Evolutionary conservation across 1,284 basidiomycete species (phyloP).

Genomic region (Inonotus obliquus): DNA sequence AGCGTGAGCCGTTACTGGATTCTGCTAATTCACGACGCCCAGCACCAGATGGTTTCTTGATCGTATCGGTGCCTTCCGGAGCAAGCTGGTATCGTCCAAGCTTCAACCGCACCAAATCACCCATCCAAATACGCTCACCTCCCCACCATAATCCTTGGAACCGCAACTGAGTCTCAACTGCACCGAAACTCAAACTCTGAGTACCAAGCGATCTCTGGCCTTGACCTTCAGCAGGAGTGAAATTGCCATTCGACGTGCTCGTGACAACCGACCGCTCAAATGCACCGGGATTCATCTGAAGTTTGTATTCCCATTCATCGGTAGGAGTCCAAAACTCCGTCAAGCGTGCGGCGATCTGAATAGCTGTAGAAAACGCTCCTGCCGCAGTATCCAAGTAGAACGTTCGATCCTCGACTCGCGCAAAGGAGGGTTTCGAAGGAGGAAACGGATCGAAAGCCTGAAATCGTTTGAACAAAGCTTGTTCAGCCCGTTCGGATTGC

Average conservation of each 20-base stretch:
- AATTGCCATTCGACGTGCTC: slow-evolving; percentile 23
- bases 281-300: slow-evolving; percentile 22
- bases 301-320: slow-evolving; percentile 64
- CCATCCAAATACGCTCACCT: slow-evolving; percentile 82
- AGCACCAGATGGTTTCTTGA: slow-evolving; percentile 56
- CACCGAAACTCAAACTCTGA: slow-evolving; percentile 20
- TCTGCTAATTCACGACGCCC: not conserved
- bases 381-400: slow-evolving; percentile 36
- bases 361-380: slow-evolving; percentile 58
- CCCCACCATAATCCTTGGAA: slow-evolving; percentile 89
- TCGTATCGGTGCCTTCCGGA: slow-evolving; percentile 51
- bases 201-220: slow-evolving; percentile 6
- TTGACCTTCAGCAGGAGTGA: slow-evolving; percentile 14
- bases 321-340: slow-evolving; percentile 62
- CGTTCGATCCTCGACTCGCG: not conserved
- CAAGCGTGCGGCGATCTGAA: slow-evolving; percentile 59
- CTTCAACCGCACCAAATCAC: slow-evolving; percentile 80
- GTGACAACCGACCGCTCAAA: slow-evolving; percentile 19
- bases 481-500: slow-evolving; percentile 8
- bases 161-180: slow-evolving; percentile 39
- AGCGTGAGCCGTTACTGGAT: not conserved
- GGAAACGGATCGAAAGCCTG: slow-evolving; percentile 12
- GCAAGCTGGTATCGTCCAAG: slow-evolving; percentile 59
- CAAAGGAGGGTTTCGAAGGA: not conserved
- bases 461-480: slow-evolving; percentile 26